These are phyloP conservation scores for Chlorociboria aeruginascens DNA, from an alignment of 495 filamentous ascomycete species.

Conservation along the genomic window DNA sequence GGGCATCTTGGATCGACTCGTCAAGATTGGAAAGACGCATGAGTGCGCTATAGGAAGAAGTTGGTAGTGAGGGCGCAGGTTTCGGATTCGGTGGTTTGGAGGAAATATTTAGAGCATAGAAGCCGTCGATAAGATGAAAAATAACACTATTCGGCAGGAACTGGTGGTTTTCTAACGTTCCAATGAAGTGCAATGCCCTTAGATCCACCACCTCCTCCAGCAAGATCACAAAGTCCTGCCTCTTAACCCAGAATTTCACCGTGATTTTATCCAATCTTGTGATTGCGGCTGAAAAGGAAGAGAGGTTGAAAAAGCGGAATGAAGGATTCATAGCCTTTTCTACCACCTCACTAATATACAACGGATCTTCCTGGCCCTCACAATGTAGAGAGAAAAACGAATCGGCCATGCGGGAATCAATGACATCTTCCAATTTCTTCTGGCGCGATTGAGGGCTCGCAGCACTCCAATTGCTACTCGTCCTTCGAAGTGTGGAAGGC, in stretches of 20 bases:
- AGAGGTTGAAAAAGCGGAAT: slow-evolving; percentile 79
- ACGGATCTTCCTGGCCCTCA: slow-evolving; percentile 48
- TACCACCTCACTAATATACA: slow-evolving; percentile 83
- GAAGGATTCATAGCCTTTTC: slow-evolving; percentile 79
- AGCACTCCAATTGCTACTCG: slow-evolving; percentile 59
- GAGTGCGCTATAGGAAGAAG: slow-evolving; percentile 81
- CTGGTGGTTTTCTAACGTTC: slow-evolving; percentile 66
- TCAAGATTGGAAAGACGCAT: slow-evolving; percentile 85
- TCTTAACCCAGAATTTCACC: slow-evolving; percentile 69
- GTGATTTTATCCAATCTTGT: slow-evolving; percentile 51
- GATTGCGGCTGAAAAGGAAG: slow-evolving; percentile 48
- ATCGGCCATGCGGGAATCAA: slow-evolving; percentile 64
- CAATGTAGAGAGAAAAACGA: slow-evolving; percentile 82
- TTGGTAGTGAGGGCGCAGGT: slow-evolving; percentile 32
- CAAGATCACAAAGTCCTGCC: slow-evolving; percentile 48
- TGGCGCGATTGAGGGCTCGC: slow-evolving; percentile 58
- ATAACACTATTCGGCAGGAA: slow-evolving; percentile 76
- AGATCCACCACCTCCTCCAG: slow-evolving; percentile 63
- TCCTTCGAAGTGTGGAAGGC: slow-evolving; percentile 36
- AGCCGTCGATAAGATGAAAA: slow-evolving; percentile 79
- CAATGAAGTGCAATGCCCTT: slow-evolving; percentile 66
- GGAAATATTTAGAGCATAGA: slow-evolving; percentile 54
- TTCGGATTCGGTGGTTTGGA: slow-evolving; percentile 34
- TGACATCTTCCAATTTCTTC: slow-evolving; percentile 62
- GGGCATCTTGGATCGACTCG: slow-evolving; percentile 83